Evolutionary conservation across 306 rosid genomes (phyloP).

Genomic region (Quercus wislizeni): DNA sequence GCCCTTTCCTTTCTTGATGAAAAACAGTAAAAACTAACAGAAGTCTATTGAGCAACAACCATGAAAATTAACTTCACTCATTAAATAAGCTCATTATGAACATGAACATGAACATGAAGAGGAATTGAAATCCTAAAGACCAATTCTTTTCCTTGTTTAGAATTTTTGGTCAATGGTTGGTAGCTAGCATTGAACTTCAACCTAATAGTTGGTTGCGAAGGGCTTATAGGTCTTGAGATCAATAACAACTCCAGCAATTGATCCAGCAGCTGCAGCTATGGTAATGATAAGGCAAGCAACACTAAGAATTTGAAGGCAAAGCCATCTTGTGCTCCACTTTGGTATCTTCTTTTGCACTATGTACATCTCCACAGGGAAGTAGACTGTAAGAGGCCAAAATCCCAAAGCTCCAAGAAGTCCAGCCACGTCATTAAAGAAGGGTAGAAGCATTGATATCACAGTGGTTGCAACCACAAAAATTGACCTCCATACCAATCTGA

Average conservation of each 20-base stretch:
- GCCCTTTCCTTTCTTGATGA: background rate
- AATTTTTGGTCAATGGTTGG: constrained; percentile 1
- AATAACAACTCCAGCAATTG: constrained; percentile 50
- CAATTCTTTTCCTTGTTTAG: constrained; percentile 15
- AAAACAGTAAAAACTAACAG: background rate
- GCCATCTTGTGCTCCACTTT: constrained; percentile 70
- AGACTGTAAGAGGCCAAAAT: constrained; percentile 77
- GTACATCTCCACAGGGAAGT: constrained; percentile 82
- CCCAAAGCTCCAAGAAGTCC: constrained; percentile 82
- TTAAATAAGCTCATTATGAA: constrained; percentile 22
- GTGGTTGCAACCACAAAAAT: constrained; percentile 49
- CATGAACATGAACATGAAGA: constrained; percentile 27
- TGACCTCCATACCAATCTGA: constrained; percentile 64
- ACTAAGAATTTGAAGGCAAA: constrained; percentile 61
- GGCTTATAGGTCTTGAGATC: constrained; percentile 58
- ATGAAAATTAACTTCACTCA: constrained; percentile 20
- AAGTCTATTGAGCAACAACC: background rate
- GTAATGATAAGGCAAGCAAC: constrained; percentile 51
- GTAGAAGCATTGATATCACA: constrained; percentile 62
- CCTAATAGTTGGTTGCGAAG: constrained; percentile 39
- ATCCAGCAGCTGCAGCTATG: constrained; percentile 67
- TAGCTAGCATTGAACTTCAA: background rate
- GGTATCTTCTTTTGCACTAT: constrained; percentile 58
- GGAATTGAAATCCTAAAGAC: constrained; percentile 24
- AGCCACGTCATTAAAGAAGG: constrained; percentile 67